Evolutionary conservation across 495 filamentous ascomycete species (phyloP), one percentile per base, ranked within the genome.

Genomic region (Saxophila tyrrhenica): DNA sequence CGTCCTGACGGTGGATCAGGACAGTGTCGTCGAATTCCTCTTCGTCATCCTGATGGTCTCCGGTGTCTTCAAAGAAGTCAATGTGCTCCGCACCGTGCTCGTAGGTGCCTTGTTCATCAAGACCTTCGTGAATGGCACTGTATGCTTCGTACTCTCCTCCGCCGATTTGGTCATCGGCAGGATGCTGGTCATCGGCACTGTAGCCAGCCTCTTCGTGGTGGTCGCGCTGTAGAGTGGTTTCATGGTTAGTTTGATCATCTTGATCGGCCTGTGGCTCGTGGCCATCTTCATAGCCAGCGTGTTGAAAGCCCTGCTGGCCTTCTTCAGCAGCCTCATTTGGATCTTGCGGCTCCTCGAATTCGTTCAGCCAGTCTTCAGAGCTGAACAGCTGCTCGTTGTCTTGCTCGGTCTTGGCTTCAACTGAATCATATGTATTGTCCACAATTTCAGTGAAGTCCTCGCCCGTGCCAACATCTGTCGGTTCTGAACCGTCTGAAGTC

Each of bases 21-120:
- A 42, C 39, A 43, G 50, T 42, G 35, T 41, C 50, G 22, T 52
- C 50, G 35, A 52, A 16, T 13, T 25, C 48, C 24, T 39, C 50
- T 2, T 22, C 48, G 3, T 50, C 48, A 9, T 20, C 24, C 19
- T 48, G 19, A 19, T 45, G 23, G 16, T 35, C 50, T 21, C 39
- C 50, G n/a, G 10, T 43, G 21, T 53, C 39, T 3, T 48, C 45
- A 10, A 9, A 17, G 41, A 44, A 23, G 39, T 44, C 25, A 25
- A 35, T 48, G 55, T 48, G 55, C 20, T 58, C 55, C 15, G 19
- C 41, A 20, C 55, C 55, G 50, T 52, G 45, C 48, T 58, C 55
- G 50, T 51, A 51, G 19, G 1, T 32, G 24, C 43, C 35, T 19
- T 59, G 51, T 51, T 54, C 42, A 19, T 59, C 51, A 24, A 50